Base-by-base conservation (phyloP, 257 asterid species). In the Capsicum pubescens region DNA sequence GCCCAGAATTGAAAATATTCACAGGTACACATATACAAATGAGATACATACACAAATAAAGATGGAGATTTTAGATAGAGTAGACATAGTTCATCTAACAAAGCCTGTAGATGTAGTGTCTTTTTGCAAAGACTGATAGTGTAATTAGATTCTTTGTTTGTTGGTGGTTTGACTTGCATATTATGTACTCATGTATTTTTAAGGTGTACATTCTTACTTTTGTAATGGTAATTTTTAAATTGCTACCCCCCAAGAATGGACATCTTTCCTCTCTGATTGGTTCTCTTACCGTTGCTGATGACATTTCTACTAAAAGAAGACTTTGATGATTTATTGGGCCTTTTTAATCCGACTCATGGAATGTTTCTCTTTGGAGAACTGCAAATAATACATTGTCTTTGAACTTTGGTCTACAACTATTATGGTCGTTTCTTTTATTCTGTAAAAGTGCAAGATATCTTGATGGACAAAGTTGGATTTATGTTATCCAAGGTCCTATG, bases 381-480 rank as follows among this genome's bases (percentile, higher is more conserved):
- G 60, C 80, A 74, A 74, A 21, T 19, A 48, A 48, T 11, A 74
- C 50, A 19, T 26, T 76, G 15, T 54, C 63, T 76, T 52, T 76
- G 26, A 76, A 76, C 64, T 35, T 76, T 8, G 81, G 81, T 76
- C 10, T 74, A 32, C 60, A 74, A 21, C 50, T 21, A 50, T 74
- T 74, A 15, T 19, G 54, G 10, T 54, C 64, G 54, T 76, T 26
- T 76, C 26, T 14, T 76, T 54, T 52, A 54, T 26, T 52, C 60
- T 14, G 46, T 76, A 21, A 52, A 15, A 26, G 48, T 39, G 44
- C 44, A 39, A 3, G 44, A 39, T 39, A 39, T 39, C 44, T 39
- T 39, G 44, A 4, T 39, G 44, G 44, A 39, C 44, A 39, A 39
- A 39, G 44, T 4, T 0, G 5, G 44, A 39, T 39, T 39, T 39